Percentiles rank a stretch among this genome's conserved stretches.
Conservation (phyloP, 2,329 filamentous ascomycete genomes). For the Blumeria graminis region DNA sequence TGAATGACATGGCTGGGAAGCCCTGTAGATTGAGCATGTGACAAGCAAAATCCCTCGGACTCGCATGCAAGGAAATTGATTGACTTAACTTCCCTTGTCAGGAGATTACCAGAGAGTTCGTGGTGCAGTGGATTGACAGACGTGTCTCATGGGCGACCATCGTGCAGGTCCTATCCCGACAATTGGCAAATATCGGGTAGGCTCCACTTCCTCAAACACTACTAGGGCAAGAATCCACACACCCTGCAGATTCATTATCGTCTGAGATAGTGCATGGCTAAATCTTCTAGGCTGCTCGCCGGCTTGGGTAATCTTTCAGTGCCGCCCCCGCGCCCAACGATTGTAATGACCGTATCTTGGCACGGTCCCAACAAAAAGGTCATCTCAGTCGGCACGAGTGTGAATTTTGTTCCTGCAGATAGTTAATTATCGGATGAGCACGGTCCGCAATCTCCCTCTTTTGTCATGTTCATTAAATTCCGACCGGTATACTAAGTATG, state of each 20-base stretch:
- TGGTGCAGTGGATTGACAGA: background rate
- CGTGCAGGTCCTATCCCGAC: background rate
- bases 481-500: no score
- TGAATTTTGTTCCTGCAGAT: no score
- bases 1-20: background rate
- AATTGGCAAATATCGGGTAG: background rate
- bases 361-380: constrained; percentile 1
- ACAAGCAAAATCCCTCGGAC: background rate
- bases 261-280: no score
- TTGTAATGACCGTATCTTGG: background rate
- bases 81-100: background rate
- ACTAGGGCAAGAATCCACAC: background rate
- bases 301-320: background rate
- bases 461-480: no score
- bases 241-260: background rate
- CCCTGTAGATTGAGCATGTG: background rate
- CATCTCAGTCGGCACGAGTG: no score
- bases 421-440: no score
- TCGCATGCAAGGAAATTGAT: background rate
- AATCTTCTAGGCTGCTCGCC: background rate
- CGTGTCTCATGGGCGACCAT: background rate
- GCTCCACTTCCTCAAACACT: background rate
- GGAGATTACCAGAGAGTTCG: background rate
- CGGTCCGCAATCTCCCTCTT: no score
- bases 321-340: background rate